Conservation (phyloP, 176 grass and related monocot species). For the Thinopyrum elongatum region DNA sequence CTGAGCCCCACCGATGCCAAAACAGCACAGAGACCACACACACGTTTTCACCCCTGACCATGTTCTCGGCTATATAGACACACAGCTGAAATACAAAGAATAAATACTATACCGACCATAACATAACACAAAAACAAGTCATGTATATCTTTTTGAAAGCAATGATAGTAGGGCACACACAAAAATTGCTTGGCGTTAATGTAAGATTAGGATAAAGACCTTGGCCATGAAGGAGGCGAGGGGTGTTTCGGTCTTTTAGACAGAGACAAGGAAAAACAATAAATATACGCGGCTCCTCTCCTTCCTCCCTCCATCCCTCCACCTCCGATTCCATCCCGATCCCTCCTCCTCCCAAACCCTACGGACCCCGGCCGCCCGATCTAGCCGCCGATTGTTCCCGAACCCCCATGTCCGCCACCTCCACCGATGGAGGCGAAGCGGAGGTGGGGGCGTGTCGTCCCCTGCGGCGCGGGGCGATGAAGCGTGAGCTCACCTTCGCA, state of each 20-base stretch:
- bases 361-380: background rate
- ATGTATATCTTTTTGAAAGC: no score
- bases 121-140: background rate
- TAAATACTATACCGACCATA: background rate
- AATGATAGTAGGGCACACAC: no score
- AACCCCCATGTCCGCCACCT: slow-evolving; percentile 25
- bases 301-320: background rate
- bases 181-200: no score
- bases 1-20: no score
- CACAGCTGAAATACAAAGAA: background rate
- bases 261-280: no score
- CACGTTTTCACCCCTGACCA: no score
- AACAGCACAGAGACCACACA: no score
- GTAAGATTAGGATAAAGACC: background rate
- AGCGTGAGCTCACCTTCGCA: background rate
- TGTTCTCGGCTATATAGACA: no score
- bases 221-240: background rate
- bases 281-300: background rate
- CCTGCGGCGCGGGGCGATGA: slow-evolving; percentile 34
- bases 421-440: background rate
- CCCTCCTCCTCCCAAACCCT: slow-evolving; percentile 3
- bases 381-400: no score
- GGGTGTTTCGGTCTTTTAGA: background rate
- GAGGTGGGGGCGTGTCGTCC: background rate
- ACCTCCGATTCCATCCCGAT: background rate